These are phyloP conservation scores for Gynostemma pentaphyllum DNA, from an alignment of 306 rosid genomes.

Conservation along the genomic window DNA sequence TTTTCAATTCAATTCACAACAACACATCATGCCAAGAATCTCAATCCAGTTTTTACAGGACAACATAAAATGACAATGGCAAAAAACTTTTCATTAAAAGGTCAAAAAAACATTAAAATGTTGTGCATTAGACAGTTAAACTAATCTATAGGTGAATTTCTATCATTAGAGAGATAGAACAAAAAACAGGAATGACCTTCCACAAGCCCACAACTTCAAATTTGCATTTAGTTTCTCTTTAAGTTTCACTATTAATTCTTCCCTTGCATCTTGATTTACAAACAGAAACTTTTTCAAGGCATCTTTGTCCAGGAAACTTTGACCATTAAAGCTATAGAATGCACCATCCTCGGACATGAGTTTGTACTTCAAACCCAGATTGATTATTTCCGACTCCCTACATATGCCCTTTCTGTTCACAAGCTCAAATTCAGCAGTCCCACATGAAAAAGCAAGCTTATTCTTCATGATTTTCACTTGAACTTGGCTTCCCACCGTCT, in stretches of 20 bases:
- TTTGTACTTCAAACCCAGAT: slow-evolving; percentile 53
- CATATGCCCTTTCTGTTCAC: slow-evolving; percentile 84
- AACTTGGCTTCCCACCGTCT: slow-evolving; percentile 72
- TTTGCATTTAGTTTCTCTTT: no score
- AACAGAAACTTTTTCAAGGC: slow-evolving; percentile 53
- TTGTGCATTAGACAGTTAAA: no score
- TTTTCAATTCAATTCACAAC: no score
- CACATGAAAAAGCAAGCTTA: slow-evolving; percentile 90
- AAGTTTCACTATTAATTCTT: slow-evolving; percentile 47
- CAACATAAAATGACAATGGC: no score
- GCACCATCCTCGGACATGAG: slow-evolving; percentile 38
- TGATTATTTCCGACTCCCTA: slow-evolving; percentile 49
- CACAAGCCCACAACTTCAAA: no score
- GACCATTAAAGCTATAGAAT: slow-evolving; percentile 35
- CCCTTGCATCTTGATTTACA: slow-evolving; percentile 26
- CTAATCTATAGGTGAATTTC: no score
- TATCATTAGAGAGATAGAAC: no score
- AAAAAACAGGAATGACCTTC: no score
- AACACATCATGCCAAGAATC: no score
- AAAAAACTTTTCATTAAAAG: no score
- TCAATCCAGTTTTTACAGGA: no score
- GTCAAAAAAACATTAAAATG: no score
- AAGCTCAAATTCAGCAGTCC: slow-evolving; percentile 66
- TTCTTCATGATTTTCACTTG: slow-evolving; percentile 87
- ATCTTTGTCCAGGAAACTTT: slow-evolving; percentile 48